These are phyloP conservation scores for Aureobasidium mangrovei DNA, from an alignment of 2,329 filamentous ascomycete genomes.

Conservation along the genomic window DNA sequence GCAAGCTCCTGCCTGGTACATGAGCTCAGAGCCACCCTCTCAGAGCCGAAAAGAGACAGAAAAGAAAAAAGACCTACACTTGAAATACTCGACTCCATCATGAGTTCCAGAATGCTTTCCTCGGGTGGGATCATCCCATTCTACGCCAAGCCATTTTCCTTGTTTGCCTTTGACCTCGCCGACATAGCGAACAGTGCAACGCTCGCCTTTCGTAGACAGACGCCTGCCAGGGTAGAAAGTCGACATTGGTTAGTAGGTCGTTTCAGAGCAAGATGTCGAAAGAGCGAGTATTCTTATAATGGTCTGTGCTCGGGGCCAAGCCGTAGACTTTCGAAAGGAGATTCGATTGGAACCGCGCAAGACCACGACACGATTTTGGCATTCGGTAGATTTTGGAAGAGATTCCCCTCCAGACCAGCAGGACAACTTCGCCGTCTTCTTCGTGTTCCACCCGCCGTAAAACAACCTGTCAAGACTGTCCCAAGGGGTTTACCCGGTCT, in stretches of 20 bases:
- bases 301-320: constrained; percentile 4
- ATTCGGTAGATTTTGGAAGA: too few species aligned
- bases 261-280: not conserved
- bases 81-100: constrained; percentile 70
- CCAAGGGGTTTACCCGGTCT: not conserved
- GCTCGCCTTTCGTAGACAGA: constrained; percentile 64
- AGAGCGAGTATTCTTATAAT: not conserved
- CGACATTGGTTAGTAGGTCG: not conserved
- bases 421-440: not conserved
- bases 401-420: not conserved
- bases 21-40: constrained; percentile 4
- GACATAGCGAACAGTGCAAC: constrained; percentile 79
- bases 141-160: constrained; percentile 82
- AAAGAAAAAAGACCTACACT: constrained; percentile 48
- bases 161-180: constrained; percentile 67
- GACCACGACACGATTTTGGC: not conserved
- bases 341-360: not conserved
- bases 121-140: constrained; percentile 83
- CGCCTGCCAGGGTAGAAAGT: constrained; percentile 56
- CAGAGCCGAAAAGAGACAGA: too few species aligned
- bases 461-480: not conserved
- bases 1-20: constrained; percentile 49
- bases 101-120: constrained; percentile 89
- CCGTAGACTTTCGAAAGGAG: not conserved
- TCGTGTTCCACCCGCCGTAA: too few species aligned